phyloP scores from a whole-genome alignment of 2,329 filamentous ascomycete genomes.

The Botrytis fragariae region DNA sequence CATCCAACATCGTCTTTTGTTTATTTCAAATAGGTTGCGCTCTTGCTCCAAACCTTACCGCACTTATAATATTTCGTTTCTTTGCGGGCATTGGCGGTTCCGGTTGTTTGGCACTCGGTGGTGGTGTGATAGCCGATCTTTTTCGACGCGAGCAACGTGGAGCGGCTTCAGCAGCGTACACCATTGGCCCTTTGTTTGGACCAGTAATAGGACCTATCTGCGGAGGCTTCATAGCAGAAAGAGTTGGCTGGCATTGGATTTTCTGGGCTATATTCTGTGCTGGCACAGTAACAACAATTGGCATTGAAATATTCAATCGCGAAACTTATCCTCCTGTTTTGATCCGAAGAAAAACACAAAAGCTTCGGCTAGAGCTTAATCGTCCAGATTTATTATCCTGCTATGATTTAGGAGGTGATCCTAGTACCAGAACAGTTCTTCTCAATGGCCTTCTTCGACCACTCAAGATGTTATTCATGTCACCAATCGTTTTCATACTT shows the following conservation, averaged over 20 bases:
- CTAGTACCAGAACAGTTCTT: conserved; percentile 5
- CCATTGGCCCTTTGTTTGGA: conserved; percentile 30
- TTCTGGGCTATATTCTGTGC: conserved; percentile 49
- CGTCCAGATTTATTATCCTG: conserved; percentile 43
- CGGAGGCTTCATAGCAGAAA: conserved; percentile 41
- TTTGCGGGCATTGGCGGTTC: conserved; percentile 47
- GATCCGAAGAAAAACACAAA: conserved; percentile 45
- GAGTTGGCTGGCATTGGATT: conserved; percentile 47
- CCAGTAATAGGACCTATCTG: conserved; percentile 35
- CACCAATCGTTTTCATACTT: conserved; percentile 49
- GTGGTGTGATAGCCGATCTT: conserved; percentile 45
- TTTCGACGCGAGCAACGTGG: conserved; percentile 38
- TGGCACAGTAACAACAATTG: conserved; percentile 35
- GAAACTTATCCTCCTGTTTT: conserved; percentile 51
- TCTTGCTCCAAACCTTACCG: conserved; percentile 49
- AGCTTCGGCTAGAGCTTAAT: conserved; percentile 44
- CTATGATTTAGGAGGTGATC: conserved; percentile 40
- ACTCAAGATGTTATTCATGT: conserved; percentile 42
- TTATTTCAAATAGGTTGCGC: conserved; percentile 64
- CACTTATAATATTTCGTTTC: conserved; percentile 48
- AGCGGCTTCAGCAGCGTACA: conserved; percentile 33
- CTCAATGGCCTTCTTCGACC: conserved; percentile 43
- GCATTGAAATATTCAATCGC: conserved; percentile 42
- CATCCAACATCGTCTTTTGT: conserved; percentile 58
- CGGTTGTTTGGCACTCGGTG: conserved; percentile 44